A percentile compares a stretch with the other conserved stretches of the same genome.
phyloP scores from a whole-genome alignment of 2,329 filamentous ascomycete genomes.

The Truncatella angustata region DNA sequence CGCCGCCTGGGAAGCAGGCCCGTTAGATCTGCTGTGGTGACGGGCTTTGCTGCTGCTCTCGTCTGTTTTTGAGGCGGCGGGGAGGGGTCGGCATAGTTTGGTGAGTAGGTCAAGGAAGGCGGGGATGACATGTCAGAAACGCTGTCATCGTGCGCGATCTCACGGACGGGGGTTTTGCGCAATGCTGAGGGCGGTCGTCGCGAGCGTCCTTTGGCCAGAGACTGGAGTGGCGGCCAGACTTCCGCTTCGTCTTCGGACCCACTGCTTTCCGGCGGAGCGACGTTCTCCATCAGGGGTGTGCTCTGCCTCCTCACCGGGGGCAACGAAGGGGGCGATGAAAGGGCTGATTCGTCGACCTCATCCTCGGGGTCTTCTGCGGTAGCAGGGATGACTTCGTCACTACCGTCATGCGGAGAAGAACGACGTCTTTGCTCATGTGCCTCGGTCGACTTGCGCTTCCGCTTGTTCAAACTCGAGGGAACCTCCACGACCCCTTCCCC shows the following conservation, averaged over 20 bases:
- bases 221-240: conserved; percentile 52
- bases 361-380: conserved; percentile 23
- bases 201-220: conserved; percentile 44
- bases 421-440: conserved; percentile 33
- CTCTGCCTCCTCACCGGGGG: conserved; percentile 16
- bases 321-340: conserved; percentile 22
- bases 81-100: conserved; percentile 45
- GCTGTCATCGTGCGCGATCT: conserved; percentile 28
- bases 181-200: conserved; percentile 22
- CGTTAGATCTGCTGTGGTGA: conserved; percentile 55
- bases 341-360: too few relatives aligned
- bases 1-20: conserved; percentile 53
- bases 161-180: conserved; percentile 34
- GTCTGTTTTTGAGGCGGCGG: conserved; percentile 27
- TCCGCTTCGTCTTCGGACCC: conserved; percentile 42
- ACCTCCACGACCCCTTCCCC: conserved; percentile 22
- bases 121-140: conserved; percentile 61
- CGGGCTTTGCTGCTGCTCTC: conserved; percentile 31
- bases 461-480: conserved; percentile 35
- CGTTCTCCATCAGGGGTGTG: conserved; percentile 46
- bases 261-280: conserved; percentile 56
- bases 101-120: conserved; percentile 65
- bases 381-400: conserved; percentile 16
- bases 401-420: conserved; percentile 37
- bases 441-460: conserved; percentile 58